Conservation (phyloP, 768 basidiomycete species). For the Hericium coralloides region DNA sequence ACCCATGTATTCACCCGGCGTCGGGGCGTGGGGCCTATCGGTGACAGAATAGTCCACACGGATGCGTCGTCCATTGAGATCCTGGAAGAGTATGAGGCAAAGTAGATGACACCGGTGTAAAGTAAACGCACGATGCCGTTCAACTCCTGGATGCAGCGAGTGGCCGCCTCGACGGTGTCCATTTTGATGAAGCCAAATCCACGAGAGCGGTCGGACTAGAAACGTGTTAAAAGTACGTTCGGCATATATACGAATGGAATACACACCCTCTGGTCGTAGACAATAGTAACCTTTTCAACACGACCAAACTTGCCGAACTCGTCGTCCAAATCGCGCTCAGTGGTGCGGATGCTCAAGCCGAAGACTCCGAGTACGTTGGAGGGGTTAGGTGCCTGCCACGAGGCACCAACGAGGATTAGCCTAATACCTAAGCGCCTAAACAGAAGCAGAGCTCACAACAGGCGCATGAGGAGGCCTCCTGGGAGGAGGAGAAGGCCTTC, state of each 20-base stretch:
- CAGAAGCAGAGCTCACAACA: conserved; percentile 41
- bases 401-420: conserved; percentile 24
- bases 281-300: conserved; percentile 93
- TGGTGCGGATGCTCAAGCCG: conserved; percentile 91
- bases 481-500: conserved; percentile 41
- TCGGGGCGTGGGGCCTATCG: conserved; percentile 87
- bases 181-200: conserved; percentile 98
- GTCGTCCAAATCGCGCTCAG: conserved; percentile 89
- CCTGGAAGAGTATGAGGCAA: conserved; percentile 34
- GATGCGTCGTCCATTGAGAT: conserved; percentile 90
- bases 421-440: conserved; percentile 2
- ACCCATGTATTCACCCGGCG: conserved; percentile 98
- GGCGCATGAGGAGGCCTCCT: conserved; percentile 65
- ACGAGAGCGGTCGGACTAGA: conserved; percentile 86
- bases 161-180: conserved; percentile 81
- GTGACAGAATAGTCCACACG: conserved; percentile 97
- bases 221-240: conserved; percentile 12
- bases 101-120: background rate
- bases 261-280: conserved; percentile 93
- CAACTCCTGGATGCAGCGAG: conserved; percentile 78
- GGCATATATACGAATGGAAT: background rate
- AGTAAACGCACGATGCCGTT: conserved; percentile 74
- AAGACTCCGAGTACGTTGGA: conserved; percentile 94
- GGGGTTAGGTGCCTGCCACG: conserved; percentile 71
- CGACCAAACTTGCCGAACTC: conserved; percentile 85